These are phyloP conservation scores for Penicillium crustosum DNA, from an alignment of 2,329 filamentous ascomycete species.

Conservation along the genomic window DNA sequence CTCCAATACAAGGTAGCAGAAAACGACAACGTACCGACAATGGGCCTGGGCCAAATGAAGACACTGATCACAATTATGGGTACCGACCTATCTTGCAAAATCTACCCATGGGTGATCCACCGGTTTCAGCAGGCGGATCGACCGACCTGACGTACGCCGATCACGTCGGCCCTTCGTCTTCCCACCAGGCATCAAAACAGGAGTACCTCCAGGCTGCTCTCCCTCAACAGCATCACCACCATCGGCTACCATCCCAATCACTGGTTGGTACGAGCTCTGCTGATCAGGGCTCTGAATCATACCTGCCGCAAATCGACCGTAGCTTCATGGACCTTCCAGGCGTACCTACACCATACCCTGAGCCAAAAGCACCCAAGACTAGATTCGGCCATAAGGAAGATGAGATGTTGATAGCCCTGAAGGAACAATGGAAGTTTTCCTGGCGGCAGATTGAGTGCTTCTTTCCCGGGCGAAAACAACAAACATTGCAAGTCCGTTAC, in stretches of 20 bases:
- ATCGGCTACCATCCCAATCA: slow-evolving; percentile 72
- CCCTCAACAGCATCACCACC: slow-evolving; percentile 72
- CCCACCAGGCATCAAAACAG: slow-evolving; percentile 31
- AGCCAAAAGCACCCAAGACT: slow-evolving; percentile 50
- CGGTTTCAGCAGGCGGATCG: slow-evolving; percentile 33
- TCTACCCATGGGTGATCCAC: slow-evolving; percentile 31
- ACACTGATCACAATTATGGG: slow-evolving; percentile 15
- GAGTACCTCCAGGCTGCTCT: slow-evolving; percentile 42
- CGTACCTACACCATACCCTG: slow-evolving; percentile 79
- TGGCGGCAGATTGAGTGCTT: slow-evolving; percentile 99
- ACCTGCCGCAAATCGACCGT: slow-evolving; percentile 41
- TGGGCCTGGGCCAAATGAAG: slow-evolving; percentile 26
- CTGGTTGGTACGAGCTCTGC: slow-evolving; percentile 62
- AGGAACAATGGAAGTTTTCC: slow-evolving; percentile 90
- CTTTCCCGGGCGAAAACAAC: slow-evolving; percentile 86
- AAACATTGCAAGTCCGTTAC: slow-evolving; percentile 89
- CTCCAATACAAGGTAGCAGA: slow-evolving; percentile 32
- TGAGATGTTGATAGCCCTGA: slow-evolving; percentile 80
- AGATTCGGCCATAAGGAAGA: slow-evolving; percentile 56
- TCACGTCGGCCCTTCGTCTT: slow-evolving; percentile 32
- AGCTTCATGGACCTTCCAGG: slow-evolving; percentile 82
- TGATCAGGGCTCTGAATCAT: slow-evolving; percentile 35
- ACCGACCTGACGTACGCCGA: slow-evolving; percentile 38
- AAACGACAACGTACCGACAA: slow-evolving; percentile 39
- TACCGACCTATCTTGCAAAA: slow-evolving; percentile 30